Evolutionary conservation across 805 yeast genomes (phyloP), one percentile per base, ranked within the genome.

Genomic region (Nakazawaea populi): DNA sequence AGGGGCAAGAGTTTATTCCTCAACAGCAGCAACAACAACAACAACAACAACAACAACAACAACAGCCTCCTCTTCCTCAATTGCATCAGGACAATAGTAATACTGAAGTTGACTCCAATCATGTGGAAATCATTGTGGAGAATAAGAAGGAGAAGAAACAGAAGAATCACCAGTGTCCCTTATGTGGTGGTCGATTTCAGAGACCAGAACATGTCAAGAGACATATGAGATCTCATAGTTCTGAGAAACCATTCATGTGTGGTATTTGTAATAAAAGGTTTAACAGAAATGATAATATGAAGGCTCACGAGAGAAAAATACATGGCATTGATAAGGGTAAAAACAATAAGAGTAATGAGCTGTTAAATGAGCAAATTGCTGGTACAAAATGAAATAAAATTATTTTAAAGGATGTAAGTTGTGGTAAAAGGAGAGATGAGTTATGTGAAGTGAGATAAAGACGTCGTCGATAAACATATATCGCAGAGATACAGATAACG

Each of bases 141-240:
- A 35, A 37, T n/a, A 45, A 49, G 31, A 44, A 50, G 43, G 44
- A 69, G 57, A 69, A 71, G 48, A 73, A 76, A 46, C 81, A 79
- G 59, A 83, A 82, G 63, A 71, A 73, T 47, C 87, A 83, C 63
- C 73, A 73, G 55, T 83, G 89, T 66, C 87, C 87, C 1, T 62
- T 82, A 41, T 82, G 89, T 60, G 79, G 76, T 45, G 73, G 81
- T 39, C 65, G 76, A 47, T 83, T 83, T 70, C 88, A 82, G 61
- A 65, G 87, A 55, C 86, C 89, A 2, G 89, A 83, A 58, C 89
- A 83, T 63, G 89, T 83, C 31, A 83, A 80, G 61, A 63, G 88
- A 54, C 82, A 80, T 58, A 71, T 80, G 76, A 73, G 80, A 60
- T 71, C 79, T 42, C 85, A 80, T 62, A 74, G 81, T 5, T 67